Conservation (phyloP, 306 rosid species). For the Bauhinia variegata region DNA sequence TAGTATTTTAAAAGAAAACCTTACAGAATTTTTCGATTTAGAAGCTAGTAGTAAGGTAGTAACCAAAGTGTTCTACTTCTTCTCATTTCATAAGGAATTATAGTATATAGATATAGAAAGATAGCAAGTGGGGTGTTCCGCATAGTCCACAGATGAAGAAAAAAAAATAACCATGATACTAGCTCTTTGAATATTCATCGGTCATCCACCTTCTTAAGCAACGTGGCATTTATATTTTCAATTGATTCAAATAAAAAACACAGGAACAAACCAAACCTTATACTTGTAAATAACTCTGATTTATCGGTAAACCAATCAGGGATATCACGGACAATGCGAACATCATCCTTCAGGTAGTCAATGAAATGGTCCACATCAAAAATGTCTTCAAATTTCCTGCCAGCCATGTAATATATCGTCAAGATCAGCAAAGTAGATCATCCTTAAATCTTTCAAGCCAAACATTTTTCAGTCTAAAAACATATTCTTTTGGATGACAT, state of each 20-base stretch:
- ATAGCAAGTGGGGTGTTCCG: too few species aligned
- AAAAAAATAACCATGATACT: constrained; percentile 29
- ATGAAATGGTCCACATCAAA: constrained; percentile 98
- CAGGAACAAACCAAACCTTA: constrained; percentile 62
- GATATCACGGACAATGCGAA: constrained; percentile 90
- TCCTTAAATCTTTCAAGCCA: constrained; percentile 25
- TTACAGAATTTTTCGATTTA: too few species aligned
- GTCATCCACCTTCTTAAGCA: constrained; percentile 5
- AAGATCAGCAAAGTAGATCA: constrained; percentile 18
- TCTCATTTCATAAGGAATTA: too few species aligned
- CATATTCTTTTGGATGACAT: background rate
- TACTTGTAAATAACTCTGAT: constrained; percentile 85
- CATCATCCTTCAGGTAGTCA: constrained; percentile 91
- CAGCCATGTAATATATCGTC: constrained; percentile 35
- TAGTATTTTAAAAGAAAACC: too few species aligned
- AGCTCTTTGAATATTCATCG: constrained; percentile 15
- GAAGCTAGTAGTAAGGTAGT: too few species aligned
- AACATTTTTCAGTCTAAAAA: background rate
- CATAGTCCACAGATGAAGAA: constrained; percentile 12
- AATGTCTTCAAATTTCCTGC: constrained; percentile 98
- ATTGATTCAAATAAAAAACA: constrained; percentile 22
- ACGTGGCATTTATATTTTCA: constrained; percentile 23
- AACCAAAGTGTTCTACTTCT: too few species aligned
- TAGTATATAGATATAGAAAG: too few species aligned
- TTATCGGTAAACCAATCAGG: constrained; percentile 98